Percentiles rank a stretch among this genome's conserved stretches.
Evolutionary conservation across 2,329 filamentous ascomycete genomes (phyloP).

Genomic region (Fusarium ramigenum): DNA sequence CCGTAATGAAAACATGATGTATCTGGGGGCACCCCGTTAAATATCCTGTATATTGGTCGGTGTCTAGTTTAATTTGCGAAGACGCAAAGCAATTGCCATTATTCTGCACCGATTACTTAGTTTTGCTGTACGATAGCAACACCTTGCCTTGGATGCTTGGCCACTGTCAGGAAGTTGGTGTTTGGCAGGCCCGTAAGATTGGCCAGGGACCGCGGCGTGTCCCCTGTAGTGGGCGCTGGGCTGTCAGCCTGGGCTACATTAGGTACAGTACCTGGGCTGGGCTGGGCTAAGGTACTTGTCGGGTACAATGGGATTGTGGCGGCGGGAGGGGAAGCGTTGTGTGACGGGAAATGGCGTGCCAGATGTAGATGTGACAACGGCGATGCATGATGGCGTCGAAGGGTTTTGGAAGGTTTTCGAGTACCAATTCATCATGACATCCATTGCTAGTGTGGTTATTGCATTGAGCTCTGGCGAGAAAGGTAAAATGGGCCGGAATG

Average conservation of each 20-base stretch:
- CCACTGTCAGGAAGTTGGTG: neutral
- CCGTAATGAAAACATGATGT: neutral
- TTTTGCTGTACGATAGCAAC: neutral
- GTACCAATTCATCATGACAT: neutral
- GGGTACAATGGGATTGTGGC: conserved; percentile 15
- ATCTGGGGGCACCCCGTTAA: neutral
- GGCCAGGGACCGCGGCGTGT: neutral
- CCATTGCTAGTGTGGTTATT: neutral
- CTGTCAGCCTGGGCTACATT: neutral
- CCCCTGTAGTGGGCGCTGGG: neutral
- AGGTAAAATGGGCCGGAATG: conserved; percentile 26
- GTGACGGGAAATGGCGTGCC: conserved; percentile 3
- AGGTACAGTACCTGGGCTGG: neutral
- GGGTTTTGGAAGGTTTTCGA: conserved; percentile 1
- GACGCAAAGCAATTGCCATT: neutral
- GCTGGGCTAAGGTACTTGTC: neutral
- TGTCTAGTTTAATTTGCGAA: neutral
- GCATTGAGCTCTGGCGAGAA: neutral
- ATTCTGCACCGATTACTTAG: neutral
- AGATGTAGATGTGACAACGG: conserved; percentile 18
- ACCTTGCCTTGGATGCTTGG: neutral
- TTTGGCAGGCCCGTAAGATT: conserved; percentile 1
- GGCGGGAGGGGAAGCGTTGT: conserved; percentile 7
- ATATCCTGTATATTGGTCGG: neutral
- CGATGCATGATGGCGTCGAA: conserved; percentile 34